Evolutionary conservation across 805 yeast species (phyloP), one percentile per base, ranked within the genome.

Genomic region (Saccharomycopsis schoenii): DNA sequence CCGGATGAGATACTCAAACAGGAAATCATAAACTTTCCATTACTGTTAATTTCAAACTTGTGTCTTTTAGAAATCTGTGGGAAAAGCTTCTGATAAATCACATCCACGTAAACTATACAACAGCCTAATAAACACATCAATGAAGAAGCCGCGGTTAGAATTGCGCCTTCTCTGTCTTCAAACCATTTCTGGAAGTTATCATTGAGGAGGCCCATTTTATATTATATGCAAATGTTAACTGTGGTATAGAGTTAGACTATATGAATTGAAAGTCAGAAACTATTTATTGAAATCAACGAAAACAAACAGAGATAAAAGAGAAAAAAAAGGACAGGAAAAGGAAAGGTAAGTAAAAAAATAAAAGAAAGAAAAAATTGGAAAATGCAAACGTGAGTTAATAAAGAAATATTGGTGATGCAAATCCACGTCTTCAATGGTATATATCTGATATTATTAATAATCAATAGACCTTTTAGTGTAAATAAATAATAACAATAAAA

Each of bases 1-100:
- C 99, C 98, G 0, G 93, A 77, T 65, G 92, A 84, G 57, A 92
- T 72, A 0, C 94, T 81, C 36, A 93, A 77, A 1, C 96, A 86
- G 40, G 84, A 84, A 47, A 88, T 84, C 63, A 93, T 77, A 69
- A 92, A 84, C 14, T 74, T 71, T 42, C 85, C 81, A 69, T 86
- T 85, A 60, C 81, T 79, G 59, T 80, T 77, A 52, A 88, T 77
- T 43, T 78, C 73, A 69, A 87, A 84, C 0, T 79, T 78, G 64
- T 74, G 73, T 52, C 66, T 67, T 8, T 63, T 65, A 1, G 80
- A 60, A 10, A 74, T 64, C 58, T 64, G 67, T 5, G 76, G 80
- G 39, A 85, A 79, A 41, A 81, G 61, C 14, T 69, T 37, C 57
- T 72, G 68, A 70, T 85, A 83, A 0, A 85, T 12, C 15, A 78